Base-by-base conservation (phyloP, 495 filamentous ascomycete species). In the Staphylotrichum longicolle region DNA sequence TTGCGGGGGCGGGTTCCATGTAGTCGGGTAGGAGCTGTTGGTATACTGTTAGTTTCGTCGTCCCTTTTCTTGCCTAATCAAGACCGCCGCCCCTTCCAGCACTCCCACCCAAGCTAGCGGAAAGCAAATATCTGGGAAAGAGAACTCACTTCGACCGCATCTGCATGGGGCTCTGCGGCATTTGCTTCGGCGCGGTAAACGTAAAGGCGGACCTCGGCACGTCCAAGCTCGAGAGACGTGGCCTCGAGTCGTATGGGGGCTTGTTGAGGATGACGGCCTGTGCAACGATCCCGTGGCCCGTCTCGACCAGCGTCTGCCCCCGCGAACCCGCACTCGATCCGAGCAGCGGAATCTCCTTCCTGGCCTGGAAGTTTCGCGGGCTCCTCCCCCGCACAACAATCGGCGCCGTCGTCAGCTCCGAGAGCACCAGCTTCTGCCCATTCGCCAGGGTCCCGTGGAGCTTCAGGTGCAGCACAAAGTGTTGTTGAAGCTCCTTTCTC, bases 371-470 rank as follows among this genome's bases (percentile, higher is more conserved):
- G 66, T 92, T 92, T 54, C 89, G 82, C 15, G 89, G 89, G 64
- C 88, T 91, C 62, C 89, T 83, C 48, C 89, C 89, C 46, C 89
- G 82, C 34, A 92, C 88, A 45, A 92, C 88, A 58, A 92, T 87
- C 3, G 89, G 87, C 14, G 86, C 85, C 14, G 89, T 91, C 41
- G 84, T 82, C 39, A 87, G 82, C 71, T 92, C 89, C 35, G 85
- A 85, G 27, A 91, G 80, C 48, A 86, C 80, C 35, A 88, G 77
- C 68, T 86, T 89, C 7, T 82, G 70, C 10, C 88, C 88, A 50
- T 87, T 89, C 5, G 86, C 81, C 48, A 92, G 70, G 3, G 87
- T 89, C 30, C 85, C 88, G 46, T 89, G 78, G 33, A 92, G 85
- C 69, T 88, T 88, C 64, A 92, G 78, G 48, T 88, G 83, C 54